These are phyloP conservation scores for Thelonectria blattea DNA, from an alignment of 2,329 filamentous ascomycete genomes.

Conservation along the genomic window DNA sequence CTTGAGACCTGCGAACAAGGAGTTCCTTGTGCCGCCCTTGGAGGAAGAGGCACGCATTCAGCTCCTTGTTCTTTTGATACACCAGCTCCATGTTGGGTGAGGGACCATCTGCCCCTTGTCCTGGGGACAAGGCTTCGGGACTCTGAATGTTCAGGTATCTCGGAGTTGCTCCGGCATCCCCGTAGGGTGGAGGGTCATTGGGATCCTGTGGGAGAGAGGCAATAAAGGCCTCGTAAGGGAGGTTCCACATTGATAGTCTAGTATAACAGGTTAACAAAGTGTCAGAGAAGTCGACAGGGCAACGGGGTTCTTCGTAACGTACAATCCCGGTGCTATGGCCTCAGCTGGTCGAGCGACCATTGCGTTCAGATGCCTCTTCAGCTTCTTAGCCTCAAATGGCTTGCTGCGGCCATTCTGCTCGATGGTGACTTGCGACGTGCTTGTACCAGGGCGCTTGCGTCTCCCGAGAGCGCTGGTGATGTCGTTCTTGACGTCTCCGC, in stretches of 20 bases:
- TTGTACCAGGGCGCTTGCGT: conserved; percentile 10
- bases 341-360: neutral
- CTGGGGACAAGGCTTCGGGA: neutral
- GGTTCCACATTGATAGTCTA: conserved; percentile 17
- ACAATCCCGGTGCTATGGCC: conserved; percentile 13
- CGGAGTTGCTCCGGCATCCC: conserved; percentile 2
- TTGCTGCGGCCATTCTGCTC: neutral
- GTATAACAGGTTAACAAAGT: no score
- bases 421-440: conserved; percentile 1
- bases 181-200: conserved; percentile 14
- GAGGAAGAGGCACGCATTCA: conserved; percentile 13
- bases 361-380: conserved; percentile 3
- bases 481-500: neutral
- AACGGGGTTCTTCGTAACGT: neutral
- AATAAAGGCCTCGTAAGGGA: conserved; percentile 21
- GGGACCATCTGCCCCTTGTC: neutral
- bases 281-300: neutral
- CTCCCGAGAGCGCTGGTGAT: conserved; percentile 9
- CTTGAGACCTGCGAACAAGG: conserved; percentile 1
- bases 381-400: neutral
- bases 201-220: neutral
- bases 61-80: conserved; percentile 1
- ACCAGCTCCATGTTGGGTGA: conserved; percentile 25
- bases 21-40: conserved; percentile 17
- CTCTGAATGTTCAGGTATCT: conserved; percentile 16